Percentiles rank a stretch among this genome's conserved stretches.
Conservation (phyloP, 2,329 filamentous ascomycete species). For the Fusarium algeriense region DNA sequence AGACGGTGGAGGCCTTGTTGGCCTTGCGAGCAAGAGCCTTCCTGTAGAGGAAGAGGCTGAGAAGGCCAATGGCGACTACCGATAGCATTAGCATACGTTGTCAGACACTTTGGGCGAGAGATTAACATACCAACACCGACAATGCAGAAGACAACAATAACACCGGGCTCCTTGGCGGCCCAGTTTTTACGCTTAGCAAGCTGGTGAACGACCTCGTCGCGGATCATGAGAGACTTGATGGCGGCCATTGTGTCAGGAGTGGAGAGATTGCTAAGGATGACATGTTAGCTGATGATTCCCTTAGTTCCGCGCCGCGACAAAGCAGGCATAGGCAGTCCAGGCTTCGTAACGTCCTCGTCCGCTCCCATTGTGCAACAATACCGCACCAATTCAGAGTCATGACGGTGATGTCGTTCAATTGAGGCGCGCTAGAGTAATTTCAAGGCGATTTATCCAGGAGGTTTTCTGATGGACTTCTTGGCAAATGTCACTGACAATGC, state of each 20-base stretch:
- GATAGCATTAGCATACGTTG: slow-evolving; percentile 29
- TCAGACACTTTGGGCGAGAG: not conserved
- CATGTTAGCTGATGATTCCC: slow-evolving; percentile 14
- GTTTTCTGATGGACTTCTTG: slow-evolving; percentile 22
- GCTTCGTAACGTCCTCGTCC: slow-evolving; percentile 1
- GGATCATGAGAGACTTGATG: slow-evolving; percentile 55
- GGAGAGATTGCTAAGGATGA: slow-evolving; percentile 44
- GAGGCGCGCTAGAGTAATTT: slow-evolving; percentile 10
- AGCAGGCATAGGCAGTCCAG: not conserved
- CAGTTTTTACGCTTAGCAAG: slow-evolving; percentile 58
- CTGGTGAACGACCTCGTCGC: slow-evolving; percentile 54
- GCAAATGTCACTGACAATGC: slow-evolving; percentile 25
- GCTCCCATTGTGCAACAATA: slow-evolving; percentile 22
- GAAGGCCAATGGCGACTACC: slow-evolving; percentile 51
- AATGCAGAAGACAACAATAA: slow-evolving; percentile 60
- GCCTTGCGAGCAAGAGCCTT: slow-evolving; percentile 51
- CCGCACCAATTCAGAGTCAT: slow-evolving; percentile 21
- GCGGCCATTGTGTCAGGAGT: slow-evolving; percentile 56
- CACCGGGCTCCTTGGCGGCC: slow-evolving; percentile 55
- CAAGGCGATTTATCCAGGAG: not conserved
- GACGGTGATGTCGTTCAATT: slow-evolving; percentile 22
- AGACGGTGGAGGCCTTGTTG: slow-evolving; percentile 48
- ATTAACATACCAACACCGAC: slow-evolving; percentile 55
- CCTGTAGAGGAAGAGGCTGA: slow-evolving; percentile 51
- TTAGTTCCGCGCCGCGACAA: not conserved